A percentile compares a stretch with the other conserved stretches of the same genome.
These are phyloP conservation scores for Pseudocercospora vitis DNA, from an alignment of 2,329 filamentous ascomycete genomes.

Conservation along the genomic window DNA sequence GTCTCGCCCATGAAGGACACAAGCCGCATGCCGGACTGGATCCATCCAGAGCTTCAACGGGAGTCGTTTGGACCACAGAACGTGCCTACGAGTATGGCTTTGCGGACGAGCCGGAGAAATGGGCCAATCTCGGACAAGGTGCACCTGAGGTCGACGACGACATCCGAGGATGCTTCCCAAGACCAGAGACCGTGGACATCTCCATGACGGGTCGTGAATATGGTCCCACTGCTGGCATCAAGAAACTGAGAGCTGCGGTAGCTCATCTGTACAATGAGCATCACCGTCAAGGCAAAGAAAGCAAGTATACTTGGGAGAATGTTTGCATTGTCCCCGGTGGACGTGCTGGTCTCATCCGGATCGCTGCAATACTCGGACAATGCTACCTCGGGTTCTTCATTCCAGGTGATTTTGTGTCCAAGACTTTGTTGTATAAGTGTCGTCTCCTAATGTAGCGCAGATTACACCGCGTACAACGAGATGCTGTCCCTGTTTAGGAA, in stretches of 20 bases:
- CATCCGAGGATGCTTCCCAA: conserved; percentile 82
- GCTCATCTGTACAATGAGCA: conserved; percentile 91
- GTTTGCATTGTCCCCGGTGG: conserved; percentile 95
- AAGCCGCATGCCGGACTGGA: conserved; percentile 89
- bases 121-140: conserved; percentile 94
- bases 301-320: conserved; percentile 95
- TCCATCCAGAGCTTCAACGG: conserved; percentile 81
- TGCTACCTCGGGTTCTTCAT: conserved; percentile 68
- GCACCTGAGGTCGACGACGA: conserved; percentile 86
- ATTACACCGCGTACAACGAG: conserved; percentile 97
- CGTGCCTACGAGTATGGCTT: conserved; percentile 87
- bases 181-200: conserved; percentile 76
- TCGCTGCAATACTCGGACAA: conserved; percentile 90
- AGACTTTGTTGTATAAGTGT: too few species aligned
- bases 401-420: too few species aligned
- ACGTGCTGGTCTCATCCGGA: conserved; percentile 87
- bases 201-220: conserved; percentile 81
- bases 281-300: conserved; percentile 81
- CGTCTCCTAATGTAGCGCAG: too few species aligned
- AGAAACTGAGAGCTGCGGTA: conserved; percentile 82
- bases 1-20: conserved; percentile 85
- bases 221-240: conserved; percentile 85
- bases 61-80: conserved; percentile 91
- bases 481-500: conserved; percentile 96
- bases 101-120: conserved; percentile 72